Base-by-base conservation (phyloP, 2,329 filamentous ascomycete genomes). In the Fusarium bactridioides region DNA sequence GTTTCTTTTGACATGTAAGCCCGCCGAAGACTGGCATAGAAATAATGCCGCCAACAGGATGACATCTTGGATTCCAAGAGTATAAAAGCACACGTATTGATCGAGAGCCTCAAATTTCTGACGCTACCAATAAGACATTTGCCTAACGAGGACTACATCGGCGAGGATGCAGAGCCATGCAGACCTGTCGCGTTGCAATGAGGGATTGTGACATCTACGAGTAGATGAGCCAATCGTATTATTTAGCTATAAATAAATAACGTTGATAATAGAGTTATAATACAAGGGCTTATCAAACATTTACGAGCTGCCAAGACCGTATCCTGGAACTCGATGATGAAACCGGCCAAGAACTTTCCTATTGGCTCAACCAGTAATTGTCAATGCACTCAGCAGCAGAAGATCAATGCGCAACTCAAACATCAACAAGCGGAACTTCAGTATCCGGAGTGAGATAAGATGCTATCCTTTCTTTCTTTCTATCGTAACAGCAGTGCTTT, bases 1-100 rank as follows among this genome's bases (percentile, higher is more conserved):
- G 21, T 4, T 9, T 0, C 7, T n/a, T 29, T n/a, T 3, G 7
- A 4, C 21, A 4, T 9, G 1, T 2, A n/a, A 9, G 3, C 27
- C 10, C 0, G 8, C 9, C 45, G 1, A n/a, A 18, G 21, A n/a
- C 10, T 8, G 3, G 10, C 4, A n/a, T 9, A 31, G 7, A 11
- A 31, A 18, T 18, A 7, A 23, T 48, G 3, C 21, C 7, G 6
- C 5, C 10, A 31, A 9, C 13, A 6, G 8, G 0, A 16, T 9
- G 7, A 6, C 3, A n/a, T 1, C 2, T 31, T 3, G 13, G 15
- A 5, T 2, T 15, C 5, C 3, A 15, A 9, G 5, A 4, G 27
- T 1, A 11, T 11, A 18, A 6, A 16, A 29, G 13, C n/a, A n/a
- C n/a, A n/a, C n/a, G n/a, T n/a, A n/a, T n/a, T n/a, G n/a, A n/a